phyloP scores from a whole-genome alignment of 768 basidiomycete genomes.

The Mycena pura region DNA sequence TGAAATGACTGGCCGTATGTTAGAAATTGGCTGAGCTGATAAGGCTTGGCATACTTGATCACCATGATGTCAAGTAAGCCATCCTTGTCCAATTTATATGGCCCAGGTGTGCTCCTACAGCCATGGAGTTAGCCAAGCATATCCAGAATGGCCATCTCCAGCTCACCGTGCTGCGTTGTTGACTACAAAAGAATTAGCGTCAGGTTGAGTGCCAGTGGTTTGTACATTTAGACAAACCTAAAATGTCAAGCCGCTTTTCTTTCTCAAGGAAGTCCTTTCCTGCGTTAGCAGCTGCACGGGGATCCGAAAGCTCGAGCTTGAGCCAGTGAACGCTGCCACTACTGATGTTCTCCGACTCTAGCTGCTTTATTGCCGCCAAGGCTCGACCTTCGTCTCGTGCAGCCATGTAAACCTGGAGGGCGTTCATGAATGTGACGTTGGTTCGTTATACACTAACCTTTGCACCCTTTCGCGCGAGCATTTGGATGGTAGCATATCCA shows the following conservation, averaged over 20 bases:
- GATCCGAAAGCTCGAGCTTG: constrained; percentile 47
- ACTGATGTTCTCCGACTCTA: constrained; percentile 40
- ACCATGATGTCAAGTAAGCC: constrained; percentile 26
- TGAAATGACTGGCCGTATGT: constrained; percentile 45
- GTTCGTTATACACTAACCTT: constrained; percentile 35
- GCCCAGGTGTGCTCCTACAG: background rate
- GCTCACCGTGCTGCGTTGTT: constrained; percentile 32
- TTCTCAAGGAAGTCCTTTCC: constrained; percentile 45
- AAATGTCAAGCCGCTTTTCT: constrained; percentile 51
- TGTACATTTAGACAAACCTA: constrained; percentile 41
- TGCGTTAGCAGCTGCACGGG: constrained; percentile 38
- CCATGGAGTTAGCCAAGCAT: background rate
- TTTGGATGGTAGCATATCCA: constrained; percentile 45
- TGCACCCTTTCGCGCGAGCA: constrained; percentile 49
- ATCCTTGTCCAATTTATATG: constrained; percentile 13
- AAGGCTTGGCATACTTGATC: constrained; percentile 22
- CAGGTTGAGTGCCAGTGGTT: no score
- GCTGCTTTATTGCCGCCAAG: constrained; percentile 37
- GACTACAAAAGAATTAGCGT: constrained; percentile 17
- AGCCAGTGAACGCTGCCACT: constrained; percentile 44
- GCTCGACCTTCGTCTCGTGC: constrained; percentile 41
- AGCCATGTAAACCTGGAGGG: constrained; percentile 35
- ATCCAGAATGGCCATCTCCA: background rate
- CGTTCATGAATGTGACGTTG: background rate
- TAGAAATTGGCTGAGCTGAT: background rate